These are phyloP conservation scores for Anastatica hierochuntica DNA, from an alignment of 345 rosid genomes.

Conservation along the genomic window DNA sequence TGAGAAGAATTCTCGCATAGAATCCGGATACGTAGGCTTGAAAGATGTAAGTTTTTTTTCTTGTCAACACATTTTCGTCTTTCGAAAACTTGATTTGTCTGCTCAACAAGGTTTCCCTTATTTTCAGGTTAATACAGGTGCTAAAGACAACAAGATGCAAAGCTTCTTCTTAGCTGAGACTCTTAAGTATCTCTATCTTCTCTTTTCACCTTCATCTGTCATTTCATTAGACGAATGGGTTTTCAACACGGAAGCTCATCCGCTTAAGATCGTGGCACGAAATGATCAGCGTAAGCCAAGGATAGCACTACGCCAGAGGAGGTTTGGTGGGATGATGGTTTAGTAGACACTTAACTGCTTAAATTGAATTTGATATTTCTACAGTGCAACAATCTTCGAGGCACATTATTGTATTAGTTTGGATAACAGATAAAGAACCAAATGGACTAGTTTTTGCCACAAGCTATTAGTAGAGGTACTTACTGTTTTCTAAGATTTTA, in stretches of 20 bases:
- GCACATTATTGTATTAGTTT: constrained; percentile 16
- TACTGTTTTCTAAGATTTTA: neutral
- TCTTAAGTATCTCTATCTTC: constrained; percentile 77
- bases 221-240: constrained; percentile 95
- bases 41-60: constrained; percentile 56
- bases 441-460: too few species aligned
- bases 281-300: constrained; percentile 19
- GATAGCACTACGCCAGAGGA: constrained; percentile 22
- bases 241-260: constrained; percentile 97
- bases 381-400: neutral
- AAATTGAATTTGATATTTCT: too few species aligned
- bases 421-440: neutral
- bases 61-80: neutral
- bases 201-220: constrained; percentile 75
- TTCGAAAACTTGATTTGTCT: neutral
- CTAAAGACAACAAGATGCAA: constrained; percentile 92
- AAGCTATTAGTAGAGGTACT: neutral
- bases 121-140: constrained; percentile 71
- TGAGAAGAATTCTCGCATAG: constrained; percentile 79
- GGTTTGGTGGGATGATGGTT: constrained; percentile 19
- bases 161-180: constrained; percentile 98
- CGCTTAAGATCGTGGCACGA: constrained; percentile 59
- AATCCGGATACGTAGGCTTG: constrained; percentile 86
- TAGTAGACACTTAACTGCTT: constrained; percentile 7
- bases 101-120: neutral